phyloP scores from a whole-genome alignment of 2,329 filamentous ascomycete species.

The Calonectria honghensis region DNA sequence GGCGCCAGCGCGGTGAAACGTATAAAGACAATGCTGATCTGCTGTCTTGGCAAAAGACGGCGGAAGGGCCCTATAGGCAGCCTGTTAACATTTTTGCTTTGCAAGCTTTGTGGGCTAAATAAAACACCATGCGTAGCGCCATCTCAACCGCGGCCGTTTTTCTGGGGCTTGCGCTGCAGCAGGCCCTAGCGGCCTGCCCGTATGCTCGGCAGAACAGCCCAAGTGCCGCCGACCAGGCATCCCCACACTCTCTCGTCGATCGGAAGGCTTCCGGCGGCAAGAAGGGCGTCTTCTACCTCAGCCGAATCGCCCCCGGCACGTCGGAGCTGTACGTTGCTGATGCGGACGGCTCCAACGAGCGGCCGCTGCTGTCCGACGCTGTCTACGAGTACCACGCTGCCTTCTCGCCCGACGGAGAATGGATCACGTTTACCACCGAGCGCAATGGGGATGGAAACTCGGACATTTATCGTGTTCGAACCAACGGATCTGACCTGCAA shows the following conservation, averaged over 20 bases:
- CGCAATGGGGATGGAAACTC: constrained; percentile 7
- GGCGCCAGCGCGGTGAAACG: not conserved
- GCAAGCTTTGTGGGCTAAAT: not conserved
- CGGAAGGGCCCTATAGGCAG: too few species aligned
- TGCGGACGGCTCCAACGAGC: constrained; percentile 7
- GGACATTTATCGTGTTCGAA: constrained; percentile 4
- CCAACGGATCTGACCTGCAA: constrained; percentile 18
- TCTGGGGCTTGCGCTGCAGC: not conserved
- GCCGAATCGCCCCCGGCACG: constrained; percentile 6
- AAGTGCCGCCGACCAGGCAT: not conserved
- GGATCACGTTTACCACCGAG: constrained; percentile 14
- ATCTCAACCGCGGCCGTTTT: constrained; percentile 4
- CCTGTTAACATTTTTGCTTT: not conserved
- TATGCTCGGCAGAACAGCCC: constrained; percentile 5
- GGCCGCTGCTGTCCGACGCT: not conserved
- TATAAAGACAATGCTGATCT: constrained; percentile 18
- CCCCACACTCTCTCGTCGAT: not conserved
- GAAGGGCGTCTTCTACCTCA: constrained; percentile 2
- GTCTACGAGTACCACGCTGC: constrained; percentile 7
- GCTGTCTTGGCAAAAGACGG: not conserved
- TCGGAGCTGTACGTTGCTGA: constrained; percentile 8
- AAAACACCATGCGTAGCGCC: not conserved
- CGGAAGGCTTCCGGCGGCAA: not conserved
- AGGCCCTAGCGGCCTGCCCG: not conserved
- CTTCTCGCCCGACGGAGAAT: constrained; percentile 7